Base-by-base conservation (phyloP, 306 rosid genomes). In the Herpetospermum pedunculosum region DNA sequence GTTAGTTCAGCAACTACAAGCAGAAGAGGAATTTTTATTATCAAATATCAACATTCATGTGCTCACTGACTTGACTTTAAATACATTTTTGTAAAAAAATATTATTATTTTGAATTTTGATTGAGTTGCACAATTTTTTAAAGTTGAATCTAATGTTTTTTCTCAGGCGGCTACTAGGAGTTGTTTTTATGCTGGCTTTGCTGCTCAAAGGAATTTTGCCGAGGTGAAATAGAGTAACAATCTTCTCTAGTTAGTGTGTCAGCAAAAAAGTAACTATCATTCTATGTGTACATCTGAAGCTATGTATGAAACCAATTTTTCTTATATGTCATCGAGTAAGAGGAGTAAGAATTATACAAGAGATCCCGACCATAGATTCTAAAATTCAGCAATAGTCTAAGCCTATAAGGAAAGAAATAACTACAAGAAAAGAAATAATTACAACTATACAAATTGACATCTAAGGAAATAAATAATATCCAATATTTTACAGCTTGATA, bases 171-270 rank as follows among this genome's bases (percentile, higher is more conserved):
- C 98, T 67, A 93, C 98, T 16, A 85, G 97, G 83, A 91, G 98
- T 71, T 93, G 98, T 85, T 93, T 93, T 86, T 93, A 76, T 77
- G 98, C 98, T 80, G 98, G 98, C 76, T 93, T 93, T 87, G 96
- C 97, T 75, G 97, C 97, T 85, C 92, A 91, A 78, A 89, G 98
- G 80, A 93, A 93, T 84, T 93, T 93, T 75, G 98, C 97, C 19
- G 98, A 93, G 98, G 98, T 93, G 80, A 81, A 78, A 19, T 37
- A 73, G 18, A 30, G 19, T 37, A 49, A 52, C 34, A n/a, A n/a
- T 50, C 65, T 52, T 18, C 28, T 49, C 19, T 73, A 32, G 63
- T 37, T 71, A n/a, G 40, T 68, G 54, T 40, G 73, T 26, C 43
- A 41, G 53, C 52, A 40, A n/a, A n/a, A n/a, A n/a, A n/a, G n/a